phyloP scores from a whole-genome alignment of 2,329 filamentous ascomycete species.

The Eutypa lata region DNA sequence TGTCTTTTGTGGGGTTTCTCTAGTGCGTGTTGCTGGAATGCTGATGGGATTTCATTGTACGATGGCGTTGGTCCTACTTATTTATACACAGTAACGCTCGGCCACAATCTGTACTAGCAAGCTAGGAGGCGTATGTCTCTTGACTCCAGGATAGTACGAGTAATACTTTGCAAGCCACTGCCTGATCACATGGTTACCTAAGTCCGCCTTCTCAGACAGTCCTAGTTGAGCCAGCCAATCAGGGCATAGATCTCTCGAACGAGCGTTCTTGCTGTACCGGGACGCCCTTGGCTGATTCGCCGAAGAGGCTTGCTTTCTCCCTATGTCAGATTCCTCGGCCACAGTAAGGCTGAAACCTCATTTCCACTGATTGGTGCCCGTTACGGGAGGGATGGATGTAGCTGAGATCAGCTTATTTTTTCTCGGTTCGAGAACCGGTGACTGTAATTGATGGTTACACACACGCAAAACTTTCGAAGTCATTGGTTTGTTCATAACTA shows the following conservation, averaged over 20 bases:
- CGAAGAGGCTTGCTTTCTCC: neutral
- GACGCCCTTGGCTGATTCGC: neutral
- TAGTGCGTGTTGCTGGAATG: neutral
- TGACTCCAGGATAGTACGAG: neutral
- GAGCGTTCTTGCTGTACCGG: neutral
- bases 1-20: too few species aligned
- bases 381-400: neutral
- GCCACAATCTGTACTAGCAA: neutral
- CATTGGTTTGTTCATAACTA: too few species aligned
- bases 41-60: neutral
- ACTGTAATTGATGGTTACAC: too few species aligned
- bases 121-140: neutral
- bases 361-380: neutral
- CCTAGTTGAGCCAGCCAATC: neutral
- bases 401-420: slow-evolving; percentile 2
- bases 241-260: neutral
- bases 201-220: neutral
- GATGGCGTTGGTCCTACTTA: neutral
- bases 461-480: too few species aligned
- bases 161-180: neutral
- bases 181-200: neutral
- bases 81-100: neutral
- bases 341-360: neutral
- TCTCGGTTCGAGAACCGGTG: too few species aligned
- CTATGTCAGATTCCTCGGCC: neutral